A percentile compares a stretch with the other conserved stretches of the same genome.
Conservation (phyloP, 1,284 basidiomycete species). For the Pseudozyma thailandica region DNA sequence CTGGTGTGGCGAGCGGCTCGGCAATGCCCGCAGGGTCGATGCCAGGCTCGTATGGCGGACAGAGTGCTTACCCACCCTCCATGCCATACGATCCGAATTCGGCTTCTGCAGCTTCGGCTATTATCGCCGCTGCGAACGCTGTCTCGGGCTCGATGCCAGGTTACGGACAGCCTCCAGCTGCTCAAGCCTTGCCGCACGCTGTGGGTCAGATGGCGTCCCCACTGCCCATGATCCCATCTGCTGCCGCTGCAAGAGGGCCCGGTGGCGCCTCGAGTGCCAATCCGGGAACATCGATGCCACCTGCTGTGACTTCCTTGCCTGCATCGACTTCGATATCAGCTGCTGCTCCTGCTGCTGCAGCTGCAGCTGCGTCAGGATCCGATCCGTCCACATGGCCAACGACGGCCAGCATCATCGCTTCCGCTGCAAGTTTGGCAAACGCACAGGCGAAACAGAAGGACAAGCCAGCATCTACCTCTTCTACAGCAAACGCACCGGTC, state of each 20-base stretch:
- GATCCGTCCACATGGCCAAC: constrained; percentile 35
- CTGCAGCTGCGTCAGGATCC: constrained; percentile 14
- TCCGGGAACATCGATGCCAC: constrained; percentile 6
- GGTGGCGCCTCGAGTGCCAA: background rate
- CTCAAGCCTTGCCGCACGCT: constrained; percentile 21
- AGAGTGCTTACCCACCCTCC: background rate
- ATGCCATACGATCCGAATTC: constrained; percentile 29
- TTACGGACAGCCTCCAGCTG: constrained; percentile 14
- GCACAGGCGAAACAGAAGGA: constrained; percentile 32
- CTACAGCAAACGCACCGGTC: constrained; percentile 5
- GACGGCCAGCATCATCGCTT: constrained; percentile 47
- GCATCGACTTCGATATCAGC: constrained; percentile 13
- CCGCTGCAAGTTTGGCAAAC: constrained; percentile 42
- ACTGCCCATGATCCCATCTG: constrained; percentile 32
- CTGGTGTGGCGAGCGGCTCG: constrained; percentile 1
- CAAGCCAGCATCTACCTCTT: constrained; percentile 6
- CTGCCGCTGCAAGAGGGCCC: constrained; percentile 14
- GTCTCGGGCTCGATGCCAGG: constrained; percentile 41
- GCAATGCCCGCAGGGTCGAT: constrained; percentile 10
- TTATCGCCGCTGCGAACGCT: constrained; percentile 44
- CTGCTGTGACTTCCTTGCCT: constrained; percentile 11
- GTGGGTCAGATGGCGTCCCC: constrained; percentile 26
- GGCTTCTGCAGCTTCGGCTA: constrained; percentile 38
- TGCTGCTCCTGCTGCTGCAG: constrained; percentile 1
- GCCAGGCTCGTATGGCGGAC: constrained; percentile 2